These are phyloP conservation scores for Linnemannia elongata DNA, from an alignment of 192 early-diverging fungal genomes.

Conservation along the genomic window DNA sequence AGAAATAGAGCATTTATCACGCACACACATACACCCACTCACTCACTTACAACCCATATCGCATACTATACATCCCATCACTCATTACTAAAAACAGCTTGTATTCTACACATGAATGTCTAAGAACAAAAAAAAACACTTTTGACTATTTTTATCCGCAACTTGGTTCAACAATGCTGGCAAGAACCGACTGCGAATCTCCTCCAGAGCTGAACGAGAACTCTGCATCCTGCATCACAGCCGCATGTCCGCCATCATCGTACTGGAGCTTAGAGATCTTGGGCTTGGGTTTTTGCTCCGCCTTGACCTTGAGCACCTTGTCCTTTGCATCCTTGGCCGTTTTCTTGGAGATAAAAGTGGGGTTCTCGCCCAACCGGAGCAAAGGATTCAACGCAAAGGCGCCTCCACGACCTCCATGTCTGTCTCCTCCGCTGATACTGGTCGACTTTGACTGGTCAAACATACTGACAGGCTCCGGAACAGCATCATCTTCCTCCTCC, in stretches of 20 bases:
- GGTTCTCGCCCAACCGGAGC: constrained; percentile 41
- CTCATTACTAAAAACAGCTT: not conserved
- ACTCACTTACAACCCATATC: not conserved
- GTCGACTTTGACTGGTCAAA: constrained; percentile 45
- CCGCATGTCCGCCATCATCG: constrained; percentile 37
- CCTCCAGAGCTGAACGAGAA: constrained; percentile 34
- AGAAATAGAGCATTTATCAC: constrained; percentile 47
- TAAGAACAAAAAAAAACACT: not conserved
- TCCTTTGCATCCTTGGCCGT: constrained; percentile 36
- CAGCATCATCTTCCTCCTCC: constrained; percentile 55
- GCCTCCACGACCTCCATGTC: constrained; percentile 48
- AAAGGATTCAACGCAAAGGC: constrained; percentile 50
- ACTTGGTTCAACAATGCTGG: constrained; percentile 53
- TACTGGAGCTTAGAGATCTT: constrained; percentile 41
- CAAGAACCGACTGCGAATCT: constrained; percentile 42
- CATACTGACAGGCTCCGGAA: constrained; percentile 36
- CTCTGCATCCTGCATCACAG: constrained; percentile 47
- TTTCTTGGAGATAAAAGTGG: constrained; percentile 38
- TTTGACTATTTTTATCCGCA: constrained; percentile 31
- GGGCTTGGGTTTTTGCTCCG: constrained; percentile 32
- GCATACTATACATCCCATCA: not conserved
- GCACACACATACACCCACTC: not conserved
- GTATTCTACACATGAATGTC: not conserved
- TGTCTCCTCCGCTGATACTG: constrained; percentile 49
- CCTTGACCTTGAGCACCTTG: constrained; percentile 34